Percentiles rank a stretch among this genome's conserved stretches.
phyloP scores from a whole-genome alignment of 371 early-diverging fungal genomes.

The Thermomucor indicae-seudaticae region DNA sequence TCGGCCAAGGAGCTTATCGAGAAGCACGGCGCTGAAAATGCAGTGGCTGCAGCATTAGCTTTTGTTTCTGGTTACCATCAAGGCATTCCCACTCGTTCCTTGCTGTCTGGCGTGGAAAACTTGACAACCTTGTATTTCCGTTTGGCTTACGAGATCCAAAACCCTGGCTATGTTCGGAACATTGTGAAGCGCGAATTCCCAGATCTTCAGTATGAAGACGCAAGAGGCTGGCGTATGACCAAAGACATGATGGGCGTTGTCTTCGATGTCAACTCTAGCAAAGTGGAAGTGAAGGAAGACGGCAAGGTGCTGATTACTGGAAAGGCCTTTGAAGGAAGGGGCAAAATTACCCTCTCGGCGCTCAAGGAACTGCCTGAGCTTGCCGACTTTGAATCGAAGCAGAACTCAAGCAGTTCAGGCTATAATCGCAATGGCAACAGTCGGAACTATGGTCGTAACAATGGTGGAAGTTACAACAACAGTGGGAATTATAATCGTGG shows the following conservation, averaged over 20 bases:
- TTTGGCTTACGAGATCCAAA: constrained; percentile 59
- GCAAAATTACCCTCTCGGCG: constrained; percentile 60
- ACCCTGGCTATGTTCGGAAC: constrained; percentile 78
- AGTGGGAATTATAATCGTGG: background rate
- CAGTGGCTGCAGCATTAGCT: constrained; percentile 81
- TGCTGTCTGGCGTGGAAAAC: constrained; percentile 80
- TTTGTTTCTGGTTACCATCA: constrained; percentile 79
- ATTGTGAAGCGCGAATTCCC: constrained; percentile 71
- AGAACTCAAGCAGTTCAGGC: constrained; percentile 10
- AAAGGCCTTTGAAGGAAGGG: constrained; percentile 55
- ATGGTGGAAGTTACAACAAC: background rate
- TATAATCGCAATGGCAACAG: constrained; percentile 6
- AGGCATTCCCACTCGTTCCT: constrained; percentile 76
- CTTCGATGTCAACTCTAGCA: constrained; percentile 69
- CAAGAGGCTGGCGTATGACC: constrained; percentile 76
- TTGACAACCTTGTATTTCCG: constrained; percentile 71
- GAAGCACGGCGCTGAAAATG: constrained; percentile 60
- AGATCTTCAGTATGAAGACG: constrained; percentile 61
- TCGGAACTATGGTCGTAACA: constrained; percentile 3
- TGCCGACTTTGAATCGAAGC: constrained; percentile 51
- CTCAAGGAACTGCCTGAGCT: constrained; percentile 77
- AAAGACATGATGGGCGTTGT: constrained; percentile 78
- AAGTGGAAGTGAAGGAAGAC: constrained; percentile 54
- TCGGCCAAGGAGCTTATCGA: constrained; percentile 71
- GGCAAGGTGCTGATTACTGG: constrained; percentile 44